Evolutionary conservation across 73 alveolate species (phyloP), one percentile per base, ranked within the genome.

Genomic region (Breviolum minutum): DNA sequence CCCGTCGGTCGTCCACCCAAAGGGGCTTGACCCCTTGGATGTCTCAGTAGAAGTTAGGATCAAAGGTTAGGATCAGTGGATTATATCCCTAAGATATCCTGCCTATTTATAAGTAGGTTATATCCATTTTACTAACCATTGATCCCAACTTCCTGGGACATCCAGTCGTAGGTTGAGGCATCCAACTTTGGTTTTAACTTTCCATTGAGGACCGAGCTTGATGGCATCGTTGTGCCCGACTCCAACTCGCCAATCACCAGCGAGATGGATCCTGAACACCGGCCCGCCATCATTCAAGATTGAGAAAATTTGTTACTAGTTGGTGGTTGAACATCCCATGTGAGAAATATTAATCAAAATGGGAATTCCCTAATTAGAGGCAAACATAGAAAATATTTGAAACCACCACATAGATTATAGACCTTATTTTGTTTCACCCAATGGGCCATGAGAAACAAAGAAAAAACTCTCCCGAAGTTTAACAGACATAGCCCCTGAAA

Each of bases 151-250:
- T 74, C 8, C 9, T 74, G 68, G 68, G 16, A 9, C 84, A 74
- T 74, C 62, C 88, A 80, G 48, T 63, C 27, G 27, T n/a, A n/a
- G n/a, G n/a, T n/a, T n/a, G n/a, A n/a, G n/a, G n/a, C n/a, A n/a
- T n/a, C n/a, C n/a, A n/a, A n/a, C n/a, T n/a, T n/a, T n/a, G n/a
- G n/a, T n/a, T n/a, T n/a, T n/a, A n/a, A n/a, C n/a, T n/a, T n/a
- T n/a, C n/a, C n/a, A 12, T 27, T 70, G n/a, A 24, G 81, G 81
- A 24, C n/a, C 81, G 30, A 27, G 80, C 94, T 16, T 19, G 80
- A 86, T 86, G 63, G 94, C 94, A 64, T 86, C 94, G 29, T 86
- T 61, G 30, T 86, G 94, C 63, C 94, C 94, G 54, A 86, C 94
- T 27, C 94, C 94, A 26, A n/a, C 48, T 24, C 29, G 61, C 94